Evolutionary conservation across 768 basidiomycete species (phyloP), one percentile per base, ranked within the genome.

Genomic region (Mycena metata): DNA sequence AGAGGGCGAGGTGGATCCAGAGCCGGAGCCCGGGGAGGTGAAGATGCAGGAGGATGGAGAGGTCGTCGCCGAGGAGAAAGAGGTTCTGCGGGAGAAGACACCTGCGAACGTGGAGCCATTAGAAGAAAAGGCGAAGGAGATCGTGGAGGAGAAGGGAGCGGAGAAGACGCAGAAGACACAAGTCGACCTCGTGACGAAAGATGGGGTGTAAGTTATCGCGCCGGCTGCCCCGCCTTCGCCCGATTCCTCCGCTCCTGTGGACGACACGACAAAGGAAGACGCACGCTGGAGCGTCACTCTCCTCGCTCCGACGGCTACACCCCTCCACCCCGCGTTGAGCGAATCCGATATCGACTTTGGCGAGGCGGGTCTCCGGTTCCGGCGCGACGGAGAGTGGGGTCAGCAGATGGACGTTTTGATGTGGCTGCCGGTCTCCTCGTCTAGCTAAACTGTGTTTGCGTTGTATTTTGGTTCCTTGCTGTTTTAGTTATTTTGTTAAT

Each of bases 251-350:
- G 7, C 24, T 1, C n/a, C 23, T 23, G n/a, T 23, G 16, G 24
- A 5, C 23, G 3, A 21, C 15, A 11, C 10, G 23, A 36, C 19
- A 7, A 39, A 23, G 12, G 56, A 35, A 19, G 19, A 52, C 5
- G 3, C 21, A 17, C 11, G n/a, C 23, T 70, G 69, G 66, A 66
- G 67, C 51, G 50, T 67, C 35, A 17, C 39, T 39, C 36, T 46
- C 23, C 36, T 50, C 4, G 54, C 45, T 11, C 49, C 16, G 10
- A 64, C 49, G 13, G 61, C 36, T 12, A 59, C 56, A 26, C n/a
- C 46, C 52, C 55, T 71, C 5, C 33, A 68, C 47, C 59, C 23
- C 42, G 63, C 52, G 19, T 46, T 68, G 7, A 60, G 66, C 21
- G 24, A 19, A 23, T 55, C 43, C n/a, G 57, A 10, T 17, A 36